Evolutionary conservation across 257 asterid species (phyloP).

Genomic region (Leonotis leonurus): DNA sequence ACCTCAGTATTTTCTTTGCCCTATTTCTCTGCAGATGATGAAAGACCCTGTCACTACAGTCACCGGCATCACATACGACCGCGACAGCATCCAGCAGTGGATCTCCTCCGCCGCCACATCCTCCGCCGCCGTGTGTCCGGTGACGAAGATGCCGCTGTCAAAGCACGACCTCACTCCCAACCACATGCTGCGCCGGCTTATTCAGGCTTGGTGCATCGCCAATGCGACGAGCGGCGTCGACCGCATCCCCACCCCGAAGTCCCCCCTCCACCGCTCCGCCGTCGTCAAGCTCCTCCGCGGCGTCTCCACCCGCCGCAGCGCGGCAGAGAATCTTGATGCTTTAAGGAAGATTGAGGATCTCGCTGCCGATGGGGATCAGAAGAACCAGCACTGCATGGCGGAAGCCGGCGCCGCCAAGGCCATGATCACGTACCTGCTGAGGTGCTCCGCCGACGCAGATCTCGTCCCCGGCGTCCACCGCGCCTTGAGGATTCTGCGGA

Average conservation of each 20-base stretch:
- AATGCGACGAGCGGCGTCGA: conserved; percentile 59
- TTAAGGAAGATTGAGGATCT: conserved; percentile 45
- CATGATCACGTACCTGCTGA: conserved; percentile 33
- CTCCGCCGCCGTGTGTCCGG: conserved; percentile 43
- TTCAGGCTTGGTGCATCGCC: conserved; percentile 74
- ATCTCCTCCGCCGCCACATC: conserved; percentile 19
- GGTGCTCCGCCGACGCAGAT: conserved; percentile 26
- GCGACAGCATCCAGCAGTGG: conserved; percentile 82
- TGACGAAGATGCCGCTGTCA: conserved; percentile 58
- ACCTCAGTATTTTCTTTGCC: conserved; percentile 80
- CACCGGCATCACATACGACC: conserved; percentile 88
- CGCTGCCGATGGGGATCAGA: conserved; percentile 37
- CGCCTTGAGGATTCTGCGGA: conserved; percentile 41
- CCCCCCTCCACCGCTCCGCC: conserved; percentile 35
- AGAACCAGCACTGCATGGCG: conserved; percentile 43
- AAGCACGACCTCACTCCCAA: conserved; percentile 67
- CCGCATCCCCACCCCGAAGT: conserved; percentile 70
- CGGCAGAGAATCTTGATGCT: conserved; percentile 6
- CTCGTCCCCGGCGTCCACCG: conserved; percentile 36
- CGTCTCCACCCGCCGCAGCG: not conserved
- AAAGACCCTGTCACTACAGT: conserved; percentile 79
- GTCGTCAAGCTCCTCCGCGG: conserved; percentile 49
- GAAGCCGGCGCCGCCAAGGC: conserved; percentile 54
- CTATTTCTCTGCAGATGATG: conserved; percentile 87
- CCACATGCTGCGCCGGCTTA: conserved; percentile 74